Conservation (phyloP, 495 filamentous ascomycete species). For the Xanthoparmelia taractica region DNA sequence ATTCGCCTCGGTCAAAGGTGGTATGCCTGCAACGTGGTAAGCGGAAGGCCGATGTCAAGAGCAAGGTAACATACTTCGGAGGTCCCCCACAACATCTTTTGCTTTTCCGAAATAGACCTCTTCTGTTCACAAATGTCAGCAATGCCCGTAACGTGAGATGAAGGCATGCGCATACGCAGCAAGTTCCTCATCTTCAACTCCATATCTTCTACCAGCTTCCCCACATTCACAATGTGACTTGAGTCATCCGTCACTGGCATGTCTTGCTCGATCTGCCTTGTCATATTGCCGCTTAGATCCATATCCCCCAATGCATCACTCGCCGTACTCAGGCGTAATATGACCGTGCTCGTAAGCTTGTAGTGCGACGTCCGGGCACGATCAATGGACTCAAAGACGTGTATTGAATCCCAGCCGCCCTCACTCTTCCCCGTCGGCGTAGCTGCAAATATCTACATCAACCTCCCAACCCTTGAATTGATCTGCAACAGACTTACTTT, state of each 20-base stretch:
- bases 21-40: constrained; percentile 47
- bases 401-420: constrained; percentile 95
- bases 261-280: constrained; percentile 86
- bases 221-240: constrained; percentile 93
- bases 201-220: constrained; percentile 96
- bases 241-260: constrained; percentile 81
- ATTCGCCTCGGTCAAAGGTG: constrained; percentile 74
- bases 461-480: neutral
- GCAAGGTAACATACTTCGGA: constrained; percentile 59
- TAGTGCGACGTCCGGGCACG: constrained; percentile 87
- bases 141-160: neutral
- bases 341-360: constrained; percentile 95
- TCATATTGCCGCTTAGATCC: constrained; percentile 96
- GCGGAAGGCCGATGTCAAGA: constrained; percentile 1
- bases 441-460: constrained; percentile 38
- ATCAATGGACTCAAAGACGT: constrained; percentile 94
- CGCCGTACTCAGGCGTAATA: constrained; percentile 71
- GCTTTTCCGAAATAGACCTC: constrained; percentile 99
- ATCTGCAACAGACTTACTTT: constrained; percentile 49
- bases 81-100: constrained; percentile 96
- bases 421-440: constrained; percentile 61
- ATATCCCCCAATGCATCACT: constrained; percentile 72
- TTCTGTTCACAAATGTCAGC: constrained; percentile 42
- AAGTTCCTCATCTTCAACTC: constrained; percentile 99
- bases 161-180: constrained; percentile 50